These are phyloP conservation scores for Dendrothele bispora DNA, from an alignment of 768 basidiomycete species.

Conservation along the genomic window DNA sequence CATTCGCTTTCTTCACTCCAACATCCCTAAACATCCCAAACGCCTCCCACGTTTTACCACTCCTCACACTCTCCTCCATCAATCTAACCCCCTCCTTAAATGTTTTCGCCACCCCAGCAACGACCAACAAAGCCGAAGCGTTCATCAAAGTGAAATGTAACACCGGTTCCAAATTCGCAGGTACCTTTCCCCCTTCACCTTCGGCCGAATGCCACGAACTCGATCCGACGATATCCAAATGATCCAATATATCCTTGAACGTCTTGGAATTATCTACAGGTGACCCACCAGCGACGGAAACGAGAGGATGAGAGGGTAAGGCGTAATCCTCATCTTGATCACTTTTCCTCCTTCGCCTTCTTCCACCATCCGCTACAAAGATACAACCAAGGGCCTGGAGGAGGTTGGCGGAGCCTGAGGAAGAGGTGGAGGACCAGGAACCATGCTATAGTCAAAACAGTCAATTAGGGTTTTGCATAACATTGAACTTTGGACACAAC, in stretches of 20 bases:
- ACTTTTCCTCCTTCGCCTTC: slow-evolving; percentile 73
- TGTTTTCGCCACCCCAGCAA: slow-evolving; percentile 72
- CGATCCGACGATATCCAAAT: too few relatives aligned
- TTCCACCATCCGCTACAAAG: slow-evolving; percentile 74
- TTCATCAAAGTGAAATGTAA: slow-evolving; percentile 90
- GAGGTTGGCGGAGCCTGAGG: slow-evolving; percentile 93
- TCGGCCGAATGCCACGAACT: too few relatives aligned
- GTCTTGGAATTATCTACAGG: slow-evolving; percentile 81
- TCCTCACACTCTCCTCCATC: slow-evolving; percentile 56
- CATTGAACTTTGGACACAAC: slow-evolving; percentile 15
- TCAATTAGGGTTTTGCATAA: slow-evolving; percentile 12
- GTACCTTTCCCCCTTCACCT: slow-evolving; percentile 57
- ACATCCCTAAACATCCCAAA: slow-evolving; percentile 29
- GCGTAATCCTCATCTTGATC: slow-evolving; percentile 79
- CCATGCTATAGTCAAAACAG: slow-evolving; percentile 67
- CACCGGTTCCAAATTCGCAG: slow-evolving; percentile 59
- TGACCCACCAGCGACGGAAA: slow-evolving; percentile 66
- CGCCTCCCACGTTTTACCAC: slow-evolving; percentile 4
- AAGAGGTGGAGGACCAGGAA: slow-evolving; percentile 86
- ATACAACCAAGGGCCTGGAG: slow-evolving; percentile 80
- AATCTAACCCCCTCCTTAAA: slow-evolving; percentile 71
- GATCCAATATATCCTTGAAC: slow-evolving; percentile 62
- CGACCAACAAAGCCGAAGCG: slow-evolving; percentile 82
- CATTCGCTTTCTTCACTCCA: too few relatives aligned
- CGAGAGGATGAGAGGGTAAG: slow-evolving; percentile 65